Conservation (phyloP, 345 rosid species). For the Microthlaspi erraticum region DNA sequence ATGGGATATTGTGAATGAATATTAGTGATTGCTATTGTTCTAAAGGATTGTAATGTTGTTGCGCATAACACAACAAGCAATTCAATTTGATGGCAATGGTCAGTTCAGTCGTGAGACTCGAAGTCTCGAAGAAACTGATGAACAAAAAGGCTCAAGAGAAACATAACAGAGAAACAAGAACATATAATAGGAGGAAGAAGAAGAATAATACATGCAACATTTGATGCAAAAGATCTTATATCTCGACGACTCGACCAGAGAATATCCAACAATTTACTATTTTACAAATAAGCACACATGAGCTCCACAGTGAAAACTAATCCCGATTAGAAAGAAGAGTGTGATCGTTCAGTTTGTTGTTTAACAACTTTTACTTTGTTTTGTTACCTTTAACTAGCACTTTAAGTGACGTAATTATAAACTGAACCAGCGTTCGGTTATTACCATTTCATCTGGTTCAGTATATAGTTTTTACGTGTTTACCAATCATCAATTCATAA, state of each 20-base stretch:
- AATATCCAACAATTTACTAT: not conserved
- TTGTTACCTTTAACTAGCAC: too few species aligned
- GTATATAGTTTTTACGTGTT: too few species aligned
- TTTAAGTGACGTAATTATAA: too few species aligned
- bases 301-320: not conserved
- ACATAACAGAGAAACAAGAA: too few species aligned
- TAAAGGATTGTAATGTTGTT: not conserved
- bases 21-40: not conserved
- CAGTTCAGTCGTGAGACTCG: not conserved
- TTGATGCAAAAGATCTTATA: not conserved
- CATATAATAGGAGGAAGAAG: too few species aligned
- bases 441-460: too few species aligned
- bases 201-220: not conserved
- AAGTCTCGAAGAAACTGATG: not conserved
- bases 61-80: slow-evolving; percentile 9
- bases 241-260: not conserved
- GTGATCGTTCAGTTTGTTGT: not conserved
- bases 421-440: too few species aligned
- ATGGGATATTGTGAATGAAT: not conserved
- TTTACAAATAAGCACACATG: not conserved
- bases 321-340: not conserved
- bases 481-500: too few species aligned
- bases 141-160: slow-evolving; percentile 7
- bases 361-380: not conserved
- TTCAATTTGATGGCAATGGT: not conserved